A percentile compares a stretch with the other conserved stretches of the same genome.
Conservation (phyloP, 176 grass and related monocot genomes). For the Typha latifolia region DNA sequence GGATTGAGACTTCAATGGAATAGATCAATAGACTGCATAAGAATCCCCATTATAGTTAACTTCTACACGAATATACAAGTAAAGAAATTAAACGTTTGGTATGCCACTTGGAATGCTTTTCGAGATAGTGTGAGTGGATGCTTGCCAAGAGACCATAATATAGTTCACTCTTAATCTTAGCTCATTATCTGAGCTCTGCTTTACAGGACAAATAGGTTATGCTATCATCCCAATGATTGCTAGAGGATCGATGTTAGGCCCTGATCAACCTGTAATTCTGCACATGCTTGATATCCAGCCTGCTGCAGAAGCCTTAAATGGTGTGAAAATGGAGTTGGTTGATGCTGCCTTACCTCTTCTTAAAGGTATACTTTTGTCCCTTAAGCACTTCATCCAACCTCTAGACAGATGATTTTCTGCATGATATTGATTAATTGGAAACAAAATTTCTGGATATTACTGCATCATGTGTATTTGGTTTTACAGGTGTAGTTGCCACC, state of each 20-base stretch:
- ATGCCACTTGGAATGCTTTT: no score
- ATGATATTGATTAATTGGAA: not conserved
- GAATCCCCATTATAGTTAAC: no score
- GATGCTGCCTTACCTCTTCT: slow-evolving; percentile 65
- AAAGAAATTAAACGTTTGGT: no score
- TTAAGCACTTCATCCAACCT: not conserved
- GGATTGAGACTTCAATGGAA: no score
- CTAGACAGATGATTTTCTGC: not conserved
- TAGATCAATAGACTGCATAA: no score
- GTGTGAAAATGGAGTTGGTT: slow-evolving; percentile 66
- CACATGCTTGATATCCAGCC: slow-evolving; percentile 55
- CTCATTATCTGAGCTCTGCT: not conserved
- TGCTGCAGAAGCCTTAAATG: slow-evolving; percentile 25
- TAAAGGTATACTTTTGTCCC: slow-evolving; percentile 19
- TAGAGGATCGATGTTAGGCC: slow-evolving; percentile 60
- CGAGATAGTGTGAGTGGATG: not conserved
- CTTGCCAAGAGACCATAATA: no score
- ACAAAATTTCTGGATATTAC: not conserved
- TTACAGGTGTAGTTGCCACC: slow-evolving; percentile 52
- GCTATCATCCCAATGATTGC: slow-evolving; percentile 66
- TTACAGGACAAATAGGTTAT: slow-evolving; percentile 69
- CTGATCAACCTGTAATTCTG: slow-evolving; percentile 59
- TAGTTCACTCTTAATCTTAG: not conserved
- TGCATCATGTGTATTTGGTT: not conserved
- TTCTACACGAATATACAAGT: no score